phyloP scores from a whole-genome alignment of 2,329 filamentous ascomycete genomes.

The Westerdykella ornata region DNA sequence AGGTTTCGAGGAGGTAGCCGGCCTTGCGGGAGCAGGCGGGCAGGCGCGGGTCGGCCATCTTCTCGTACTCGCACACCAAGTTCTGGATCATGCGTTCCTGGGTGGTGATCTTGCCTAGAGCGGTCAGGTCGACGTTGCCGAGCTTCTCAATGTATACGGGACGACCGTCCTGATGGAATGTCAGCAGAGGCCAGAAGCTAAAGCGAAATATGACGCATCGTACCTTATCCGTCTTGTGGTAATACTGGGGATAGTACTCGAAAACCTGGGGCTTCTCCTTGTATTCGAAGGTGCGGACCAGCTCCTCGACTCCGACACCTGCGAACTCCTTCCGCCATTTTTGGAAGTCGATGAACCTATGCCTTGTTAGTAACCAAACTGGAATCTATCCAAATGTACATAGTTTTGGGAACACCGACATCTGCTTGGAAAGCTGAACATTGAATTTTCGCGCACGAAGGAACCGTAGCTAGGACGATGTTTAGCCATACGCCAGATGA shows the following conservation, averaged over 20 bases:
- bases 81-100: slow-evolving; percentile 93
- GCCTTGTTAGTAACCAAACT: slow-evolving; percentile 19
- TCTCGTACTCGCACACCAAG: slow-evolving; percentile 96
- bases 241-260: slow-evolving; percentile 95
- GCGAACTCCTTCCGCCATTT: slow-evolving; percentile 84
- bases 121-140: slow-evolving; percentile 82
- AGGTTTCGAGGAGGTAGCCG: slow-evolving; percentile 87
- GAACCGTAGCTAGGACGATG: slow-evolving; percentile 63
- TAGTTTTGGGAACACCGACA: slow-evolving; percentile 53
- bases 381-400: too few relatives aligned
- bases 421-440: slow-evolving; percentile 72
- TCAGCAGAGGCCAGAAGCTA: not conserved
- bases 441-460: slow-evolving; percentile 93
- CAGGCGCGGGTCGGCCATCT: slow-evolving; percentile 83
- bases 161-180: slow-evolving; percentile 69
- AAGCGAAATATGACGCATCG: slow-evolving; percentile 3
- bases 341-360: slow-evolving; percentile 84
- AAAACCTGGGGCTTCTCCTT: slow-evolving; percentile 76
- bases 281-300: slow-evolving; percentile 77
- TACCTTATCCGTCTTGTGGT: slow-evolving; percentile 90
- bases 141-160: slow-evolving; percentile 96
- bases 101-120: slow-evolving; percentile 89
- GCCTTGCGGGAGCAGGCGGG: slow-evolving; percentile 92
- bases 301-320: slow-evolving; percentile 60
- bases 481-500: slow-evolving; percentile 10